Conservation (phyloP, 1,284 basidiomycete species). For the Chalciporus sp. region DNA sequence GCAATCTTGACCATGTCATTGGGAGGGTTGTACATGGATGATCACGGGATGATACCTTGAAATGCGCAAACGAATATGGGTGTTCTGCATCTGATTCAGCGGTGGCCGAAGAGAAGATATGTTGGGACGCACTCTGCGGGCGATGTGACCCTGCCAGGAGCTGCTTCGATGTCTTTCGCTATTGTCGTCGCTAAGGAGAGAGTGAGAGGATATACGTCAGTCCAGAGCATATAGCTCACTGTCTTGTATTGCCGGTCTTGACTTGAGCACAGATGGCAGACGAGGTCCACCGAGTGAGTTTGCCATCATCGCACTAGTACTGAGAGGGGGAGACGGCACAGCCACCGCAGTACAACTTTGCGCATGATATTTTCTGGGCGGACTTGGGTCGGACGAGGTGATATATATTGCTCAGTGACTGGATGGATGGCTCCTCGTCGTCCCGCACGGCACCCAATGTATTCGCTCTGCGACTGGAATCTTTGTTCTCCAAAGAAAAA, state of each 20-base stretch:
- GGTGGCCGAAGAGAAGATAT: background rate
- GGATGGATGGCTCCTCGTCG: conserved; percentile 17
- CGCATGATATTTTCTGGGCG: too few species aligned
- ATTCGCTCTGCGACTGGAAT: conserved; percentile 6
- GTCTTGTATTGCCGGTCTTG: conserved; percentile 54
- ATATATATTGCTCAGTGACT: too few species aligned
- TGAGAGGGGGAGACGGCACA: conserved; percentile 5
- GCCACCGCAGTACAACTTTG: conserved; percentile 12
- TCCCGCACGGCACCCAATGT: conserved; percentile 6
- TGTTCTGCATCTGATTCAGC: conserved; percentile 22
- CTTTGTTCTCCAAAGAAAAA: conserved; percentile 3
- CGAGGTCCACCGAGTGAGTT: conserved; percentile 25
- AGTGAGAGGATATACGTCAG: background rate
- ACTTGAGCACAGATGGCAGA: conserved; percentile 58
- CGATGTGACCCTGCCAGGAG: conserved; percentile 31
- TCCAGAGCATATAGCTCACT: conserved; percentile 36
- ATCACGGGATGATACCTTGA: conserved; percentile 21
- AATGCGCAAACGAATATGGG: conserved; percentile 34
- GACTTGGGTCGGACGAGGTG: too few species aligned
- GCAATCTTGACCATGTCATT: conserved; percentile 49
- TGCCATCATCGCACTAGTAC: background rate
- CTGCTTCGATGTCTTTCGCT: conserved; percentile 28
- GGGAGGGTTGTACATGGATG: background rate
- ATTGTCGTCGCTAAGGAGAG: conserved; percentile 17
- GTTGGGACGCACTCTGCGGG: conserved; percentile 30